Evolutionary conservation across 2,329 filamentous ascomycete species (phyloP).

Genomic region (Colletotrichum sp.): DNA sequence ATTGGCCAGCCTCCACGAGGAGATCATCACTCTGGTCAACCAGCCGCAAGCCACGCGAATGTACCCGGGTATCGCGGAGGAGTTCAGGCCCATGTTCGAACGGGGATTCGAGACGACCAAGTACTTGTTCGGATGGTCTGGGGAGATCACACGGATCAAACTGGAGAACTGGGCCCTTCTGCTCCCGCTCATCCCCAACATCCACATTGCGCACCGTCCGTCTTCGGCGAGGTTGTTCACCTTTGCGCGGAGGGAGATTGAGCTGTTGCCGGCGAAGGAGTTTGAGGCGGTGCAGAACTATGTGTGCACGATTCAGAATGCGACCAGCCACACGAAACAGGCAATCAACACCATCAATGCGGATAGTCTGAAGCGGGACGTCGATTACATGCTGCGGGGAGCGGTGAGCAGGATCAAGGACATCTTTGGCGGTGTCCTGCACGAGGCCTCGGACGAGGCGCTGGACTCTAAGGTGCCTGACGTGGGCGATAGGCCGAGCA

Average conservation of each 20-base stretch:
- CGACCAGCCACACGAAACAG: rapidly evolving
- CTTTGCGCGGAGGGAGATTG: constrained; percentile 9
- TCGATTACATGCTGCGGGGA: background rate
- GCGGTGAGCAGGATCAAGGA: background rate
- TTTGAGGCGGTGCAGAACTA: background rate
- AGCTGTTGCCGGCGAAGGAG: background rate
- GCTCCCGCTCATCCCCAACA: background rate
- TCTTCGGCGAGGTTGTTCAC: background rate
- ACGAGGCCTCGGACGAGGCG: background rate
- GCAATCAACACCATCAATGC: background rate
- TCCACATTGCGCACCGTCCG: background rate
- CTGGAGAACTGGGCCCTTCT: background rate
- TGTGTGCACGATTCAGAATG: background rate
- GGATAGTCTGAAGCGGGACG: background rate
- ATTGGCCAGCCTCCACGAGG: background rate
- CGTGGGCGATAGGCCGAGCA: background rate
- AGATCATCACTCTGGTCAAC: background rate
- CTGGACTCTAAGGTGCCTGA: background rate
- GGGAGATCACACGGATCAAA: background rate
- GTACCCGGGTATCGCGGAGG: background rate
- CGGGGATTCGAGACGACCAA: background rate
- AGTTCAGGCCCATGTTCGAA: background rate
- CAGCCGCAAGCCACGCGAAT: background rate
- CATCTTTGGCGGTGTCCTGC: background rate
- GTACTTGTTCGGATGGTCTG: background rate